phyloP scores from a whole-genome alignment of 805 yeast genomes.

The Cyberlindnera euphorbiae region DNA sequence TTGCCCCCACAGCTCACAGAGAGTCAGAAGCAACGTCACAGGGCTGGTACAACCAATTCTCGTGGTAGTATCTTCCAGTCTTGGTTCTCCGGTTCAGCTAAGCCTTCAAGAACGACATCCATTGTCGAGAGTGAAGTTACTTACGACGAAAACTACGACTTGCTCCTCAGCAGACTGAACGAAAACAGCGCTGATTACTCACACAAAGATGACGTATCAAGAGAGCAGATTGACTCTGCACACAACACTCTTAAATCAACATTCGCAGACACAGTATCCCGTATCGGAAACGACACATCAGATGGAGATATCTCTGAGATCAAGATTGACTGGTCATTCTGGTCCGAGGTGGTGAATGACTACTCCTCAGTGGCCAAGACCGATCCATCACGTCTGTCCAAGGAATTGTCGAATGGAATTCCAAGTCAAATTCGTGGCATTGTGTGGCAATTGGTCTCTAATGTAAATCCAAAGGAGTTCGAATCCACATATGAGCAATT shows the following conservation, averaged over 20 bases:
- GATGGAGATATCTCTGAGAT: conserved; percentile 30
- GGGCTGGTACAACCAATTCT: conserved; percentile 5
- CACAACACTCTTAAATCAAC: conserved; percentile 36
- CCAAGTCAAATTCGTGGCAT: conserved; percentile 85
- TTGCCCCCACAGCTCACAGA: conserved; percentile 23
- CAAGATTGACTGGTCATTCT: conserved; percentile 75
- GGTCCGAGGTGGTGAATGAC: conserved; percentile 79
- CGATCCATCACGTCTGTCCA: conserved; percentile 54
- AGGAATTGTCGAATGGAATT: conserved; percentile 67
- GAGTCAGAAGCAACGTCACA: conserved; percentile 22
- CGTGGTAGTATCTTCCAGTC: conserved; percentile 17
- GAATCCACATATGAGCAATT: conserved; percentile 30
- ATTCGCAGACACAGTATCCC: conserved; percentile 13
- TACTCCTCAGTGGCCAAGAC: conserved; percentile 61
- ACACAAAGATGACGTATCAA: conserved; percentile 45
- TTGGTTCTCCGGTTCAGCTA: conserved; percentile 19
- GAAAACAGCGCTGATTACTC: conserved; percentile 50
- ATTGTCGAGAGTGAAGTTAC: conserved; percentile 16
- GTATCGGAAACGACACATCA: conserved; percentile 4
- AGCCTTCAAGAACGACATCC: conserved; percentile 10
- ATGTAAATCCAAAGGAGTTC: conserved; percentile 56
- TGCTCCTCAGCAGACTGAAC: conserved; percentile 55
- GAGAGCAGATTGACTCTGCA: conserved; percentile 47
- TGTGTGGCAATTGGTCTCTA: conserved; percentile 86
- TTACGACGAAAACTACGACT: conserved; percentile 44